Base-by-base conservation (phyloP, 108 stramenopile species). In the Cyclotella kingstonii region DNA sequence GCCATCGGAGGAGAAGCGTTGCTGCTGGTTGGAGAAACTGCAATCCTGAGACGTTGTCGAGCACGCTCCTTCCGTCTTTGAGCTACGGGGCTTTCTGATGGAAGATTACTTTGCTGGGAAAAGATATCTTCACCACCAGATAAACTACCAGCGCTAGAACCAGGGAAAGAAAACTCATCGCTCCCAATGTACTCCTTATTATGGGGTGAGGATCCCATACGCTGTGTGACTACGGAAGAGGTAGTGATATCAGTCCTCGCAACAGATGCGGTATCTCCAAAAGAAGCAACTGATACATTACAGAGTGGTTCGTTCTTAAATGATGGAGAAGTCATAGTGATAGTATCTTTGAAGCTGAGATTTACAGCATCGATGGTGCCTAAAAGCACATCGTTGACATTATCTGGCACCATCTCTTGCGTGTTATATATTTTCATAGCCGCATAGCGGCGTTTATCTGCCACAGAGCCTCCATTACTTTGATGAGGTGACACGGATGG, bases 381-480 rank as follows among this genome's bases (percentile, higher is more conserved):
- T 10, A 75, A 46, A 15, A 36, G 65, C 35, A 31, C 47, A 57
- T 75, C 73, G 38, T 75, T 66, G 0, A 75, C 66, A 56, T 75
- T 75, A 52, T 75, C 73, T 19, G 59, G 59, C 35, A 75, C 73
- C 66, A 75, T 66, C 33, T 67, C 73, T 29, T 46, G 43, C 10
- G 73, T 62, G 21, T 75, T 42, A 60, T 75, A 75, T 60, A 75
- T 75, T 17, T 75, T 25, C 42, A 75, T 28, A 11, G 73, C 73
- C 6, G 60, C 65, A 14, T 41, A 66, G 28, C 73, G 73, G 23
- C 73, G 73, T 55, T 36, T 38, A 3, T 75, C 59, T 0, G 65
- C 65, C 2, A 60, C 60, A 47, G 60, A 49, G 19, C 51, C 43
- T 9, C 12, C 11, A 19, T 12, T 29, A 50, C 12, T 14, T 17